Base-by-base conservation (phyloP, 495 filamentous ascomycete genomes). In the Tetracladium setigerum region DNA sequence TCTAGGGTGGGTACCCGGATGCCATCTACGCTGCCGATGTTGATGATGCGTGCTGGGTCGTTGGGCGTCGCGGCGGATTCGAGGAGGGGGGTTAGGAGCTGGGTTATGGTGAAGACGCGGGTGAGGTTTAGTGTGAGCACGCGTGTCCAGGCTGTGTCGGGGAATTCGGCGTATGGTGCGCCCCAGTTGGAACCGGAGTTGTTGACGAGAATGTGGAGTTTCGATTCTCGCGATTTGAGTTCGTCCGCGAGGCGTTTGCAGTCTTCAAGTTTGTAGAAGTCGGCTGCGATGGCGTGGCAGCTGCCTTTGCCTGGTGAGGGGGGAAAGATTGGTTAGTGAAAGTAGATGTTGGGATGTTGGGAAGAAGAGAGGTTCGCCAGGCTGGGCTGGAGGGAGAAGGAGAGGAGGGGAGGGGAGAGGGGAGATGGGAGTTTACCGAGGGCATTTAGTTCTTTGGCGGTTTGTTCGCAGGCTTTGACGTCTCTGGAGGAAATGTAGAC, bases 401-500 rank as follows among this genome's bases (percentile, higher is more conserved):
- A 7, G 13, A 31, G 37, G 24, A 11, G 13, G 16, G 14, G 22
- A 17, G 18, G 35, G 16, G 18, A 17, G 19, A 38, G 50, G 44
- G 36, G 33, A 36, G 30, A 16, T n/a, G 48, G 18, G 1, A 1
- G 32, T 12, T 42, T 52, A 42, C 77, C 77, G 12, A 81, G 59
- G 7, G 70, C 77, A 60, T 82, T 84, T 32, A 85, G 66, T 58
- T 83, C 78, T 10, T 62, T 64, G 49, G 66, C 73, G 8, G 79
- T 79, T 49, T 76, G 45, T 18, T 77, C 75, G 56, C 79, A 83
- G 35, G 76, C 68, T 57, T 74, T 73, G 22, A 67, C 70, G 57
- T 83, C 83, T 36, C 86, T 82, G 4, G 84, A 88, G 7, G 83
- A 84, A 49, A 92, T 89, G 64, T 90, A 90, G 27, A 90, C 86